These are phyloP conservation scores for Tylopilus rubrobrunneus DNA, from an alignment of 768 basidiomycete species.

Conservation along the genomic window DNA sequence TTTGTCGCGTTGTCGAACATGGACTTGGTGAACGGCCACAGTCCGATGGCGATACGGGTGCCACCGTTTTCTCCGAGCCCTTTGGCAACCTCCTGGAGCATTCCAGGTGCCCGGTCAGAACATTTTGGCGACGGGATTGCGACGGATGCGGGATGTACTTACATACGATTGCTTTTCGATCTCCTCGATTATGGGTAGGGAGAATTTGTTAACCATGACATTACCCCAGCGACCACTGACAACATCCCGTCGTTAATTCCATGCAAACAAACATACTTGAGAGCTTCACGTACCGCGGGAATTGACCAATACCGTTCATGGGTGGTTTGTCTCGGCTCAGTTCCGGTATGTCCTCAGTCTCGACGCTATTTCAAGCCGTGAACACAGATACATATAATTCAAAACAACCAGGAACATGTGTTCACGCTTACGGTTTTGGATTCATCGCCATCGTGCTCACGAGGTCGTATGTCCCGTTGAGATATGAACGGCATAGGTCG, in stretches of 20 bases:
- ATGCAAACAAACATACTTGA: too few relatives aligned
- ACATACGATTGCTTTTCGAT: not conserved
- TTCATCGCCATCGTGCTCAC: too few relatives aligned
- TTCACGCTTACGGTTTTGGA: too few relatives aligned
- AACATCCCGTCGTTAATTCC: too few relatives aligned
- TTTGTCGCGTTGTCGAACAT: slow-evolving; percentile 16
- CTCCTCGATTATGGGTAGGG: slow-evolving; percentile 4
- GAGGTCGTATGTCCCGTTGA: slow-evolving; percentile 3
- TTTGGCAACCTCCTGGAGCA: slow-evolving; percentile 5
- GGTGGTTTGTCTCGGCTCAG: not conserved
- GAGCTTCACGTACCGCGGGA: slow-evolving; percentile 1
- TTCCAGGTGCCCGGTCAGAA: not conserved
- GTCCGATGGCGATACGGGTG: not conserved
- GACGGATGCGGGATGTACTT: not conserved
- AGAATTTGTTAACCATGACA: slow-evolving; percentile 15
- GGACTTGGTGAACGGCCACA: slow-evolving; percentile 15
- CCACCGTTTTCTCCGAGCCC: slow-evolving; percentile 3
- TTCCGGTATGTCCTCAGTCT: too few relatives aligned
- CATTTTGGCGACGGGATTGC: too few relatives aligned
- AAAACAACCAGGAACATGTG: too few relatives aligned
- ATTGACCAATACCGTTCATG: slow-evolving; percentile 2
- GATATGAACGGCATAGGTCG: not conserved
- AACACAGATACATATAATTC: too few relatives aligned
- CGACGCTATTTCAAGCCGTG: too few relatives aligned
- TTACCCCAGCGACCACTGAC: slow-evolving; percentile 18